Percentiles rank a stretch among this genome's conserved stretches.
Conservation (phyloP, 164 flowering plant genomes). For the Vitis vinifera region ASM3070453v1 NC_081811.1:12318001-12318500, state of each 20-base stretch:
- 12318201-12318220: slow-evolving; percentile 49
- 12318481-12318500: too few relatives aligned
- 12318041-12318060: too few relatives aligned
- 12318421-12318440: slow-evolving; percentile 31
- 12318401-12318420: slow-evolving; percentile 61
- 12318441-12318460: too few relatives aligned
- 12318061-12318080: too few relatives aligned
- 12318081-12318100: too few relatives aligned
- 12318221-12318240: slow-evolving; percentile 37
- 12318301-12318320: slow-evolving; percentile 45
- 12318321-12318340: slow-evolving; percentile 54
- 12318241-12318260: slow-evolving; percentile 44
- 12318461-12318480: too few relatives aligned
- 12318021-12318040: too few relatives aligned
- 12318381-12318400: slow-evolving; percentile 47
- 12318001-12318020: too few relatives aligned
- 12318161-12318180: slow-evolving; percentile 41
- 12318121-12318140: slow-evolving; percentile 43
- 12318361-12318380: slow-evolving; percentile 46
- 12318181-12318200: slow-evolving; percentile 42
- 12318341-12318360: slow-evolving; percentile 65
- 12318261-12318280: slow-evolving; percentile 29
- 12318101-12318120: too few relatives aligned
- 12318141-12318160: slow-evolving; percentile 31
- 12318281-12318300: slow-evolving; percentile 31